Base-by-base conservation (phyloP, 2,329 filamentous ascomycete species). In the Aspergillus eucalypticola region DNA sequence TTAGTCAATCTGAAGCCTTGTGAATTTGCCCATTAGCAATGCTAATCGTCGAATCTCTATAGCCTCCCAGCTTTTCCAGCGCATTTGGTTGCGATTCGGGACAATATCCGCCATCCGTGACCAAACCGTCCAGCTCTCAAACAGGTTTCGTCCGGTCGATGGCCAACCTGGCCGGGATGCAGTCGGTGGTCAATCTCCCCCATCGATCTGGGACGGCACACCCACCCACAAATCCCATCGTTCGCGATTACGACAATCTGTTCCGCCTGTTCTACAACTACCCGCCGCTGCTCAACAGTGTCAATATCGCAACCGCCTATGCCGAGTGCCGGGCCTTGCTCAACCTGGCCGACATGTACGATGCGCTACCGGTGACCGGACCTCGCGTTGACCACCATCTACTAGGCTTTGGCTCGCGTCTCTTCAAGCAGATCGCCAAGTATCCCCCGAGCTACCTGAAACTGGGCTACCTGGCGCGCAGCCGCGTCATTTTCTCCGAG, bases 181-280 rank as follows among this genome's bases (percentile, higher is more conserved):
- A 75, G 69, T 88, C 79, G 64, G 82, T 82, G 52, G 74, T 84
- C 57, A 78, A 82, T 67, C 72, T 83, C 61, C 82, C 76, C 61
- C 76, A 71, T 60, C 76, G 82, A 23, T 71, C 72, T 19, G 76
- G 84, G 15, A 84, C 83, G 13, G 83, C 85, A 60, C 83, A 86
- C 50, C 86, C 91, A 56, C 81, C 81, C 17, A 78, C 81, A 46
- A 83, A 91, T 69, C 91, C 96, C 65, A 84, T 92, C 21, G 83
- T 97, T 50, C 90, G 91, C 67, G 91, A 97, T 78, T 97, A 98
- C 76, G 92, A 96, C 74, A 97, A 97, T 74, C 84, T 98, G 21
- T 96, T 98, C 75, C 90, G 93, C 69, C 90, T 95, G 63, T 96
- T 97, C 81, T 98, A 98, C 82, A 96, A 97, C 75, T 91, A 96